These are phyloP conservation scores for Dovyalis caffra DNA, from an alignment of 345 rosid genomes.

Conservation along the genomic window DNA sequence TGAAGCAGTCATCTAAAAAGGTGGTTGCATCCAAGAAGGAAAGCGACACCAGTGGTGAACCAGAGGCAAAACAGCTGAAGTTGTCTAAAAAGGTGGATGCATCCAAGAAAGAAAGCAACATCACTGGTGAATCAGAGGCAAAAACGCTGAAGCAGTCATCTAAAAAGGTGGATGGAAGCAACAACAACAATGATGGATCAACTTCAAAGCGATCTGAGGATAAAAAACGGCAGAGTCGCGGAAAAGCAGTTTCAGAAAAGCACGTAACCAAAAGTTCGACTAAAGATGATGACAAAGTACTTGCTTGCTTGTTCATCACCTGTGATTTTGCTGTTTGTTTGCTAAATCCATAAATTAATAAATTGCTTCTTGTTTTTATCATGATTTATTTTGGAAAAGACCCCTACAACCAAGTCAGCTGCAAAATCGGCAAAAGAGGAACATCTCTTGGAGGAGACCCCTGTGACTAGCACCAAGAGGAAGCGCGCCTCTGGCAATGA, in stretches of 20 bases:
- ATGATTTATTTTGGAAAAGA: constrained; percentile 40
- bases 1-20: constrained; percentile 6
- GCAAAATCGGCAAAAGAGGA: constrained; percentile 47
- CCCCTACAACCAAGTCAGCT: constrained; percentile 54
- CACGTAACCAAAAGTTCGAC: constrained; percentile 36
- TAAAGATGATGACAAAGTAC: constrained; percentile 57
- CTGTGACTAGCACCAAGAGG: constrained; percentile 59
- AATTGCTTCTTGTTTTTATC: not conserved
- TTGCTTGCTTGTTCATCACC: not conserved
- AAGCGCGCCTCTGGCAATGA: constrained; percentile 54
- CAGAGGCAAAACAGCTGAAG: constrained; percentile 32
- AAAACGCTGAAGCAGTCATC: constrained; percentile 19
- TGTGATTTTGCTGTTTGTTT: constrained; percentile 6
- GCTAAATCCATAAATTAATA: not conserved
- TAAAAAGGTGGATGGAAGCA: constrained; percentile 50
- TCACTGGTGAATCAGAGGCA: constrained; percentile 41
- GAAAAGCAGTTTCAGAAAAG: constrained; percentile 45
- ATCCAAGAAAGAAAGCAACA: constrained; percentile 41
- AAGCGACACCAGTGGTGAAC: constrained; percentile 37
- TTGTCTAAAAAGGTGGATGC: constrained; percentile 17
- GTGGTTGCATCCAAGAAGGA: constrained; percentile 39
- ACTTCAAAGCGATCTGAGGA: constrained; percentile 42
- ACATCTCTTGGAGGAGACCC: constrained; percentile 48
- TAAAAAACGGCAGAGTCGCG: constrained; percentile 51
- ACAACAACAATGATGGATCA: constrained; percentile 43